Evolutionary conservation across 768 basidiomycete genomes (phyloP).

Genomic region (Podaxis sp.): DNA sequence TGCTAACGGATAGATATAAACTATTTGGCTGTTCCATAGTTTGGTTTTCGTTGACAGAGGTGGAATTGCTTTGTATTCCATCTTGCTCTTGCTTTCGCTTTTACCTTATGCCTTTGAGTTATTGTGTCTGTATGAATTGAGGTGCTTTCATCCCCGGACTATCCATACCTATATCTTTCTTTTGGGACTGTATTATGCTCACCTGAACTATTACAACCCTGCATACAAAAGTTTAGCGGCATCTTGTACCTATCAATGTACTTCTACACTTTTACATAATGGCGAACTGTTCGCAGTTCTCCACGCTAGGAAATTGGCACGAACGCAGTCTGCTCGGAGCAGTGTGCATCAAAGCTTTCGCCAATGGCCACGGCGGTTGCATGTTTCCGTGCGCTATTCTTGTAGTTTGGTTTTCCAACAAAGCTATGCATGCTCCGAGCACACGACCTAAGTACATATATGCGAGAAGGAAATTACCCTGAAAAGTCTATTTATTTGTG

Average conservation of each 20-base stretch:
- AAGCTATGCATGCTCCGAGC: no score
- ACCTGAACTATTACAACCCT: neutral
- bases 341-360: no score
- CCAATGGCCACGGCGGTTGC: no score
- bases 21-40: neutral
- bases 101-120: neutral
- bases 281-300: neutral
- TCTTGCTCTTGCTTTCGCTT: neutral
- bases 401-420: no score
- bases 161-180: neutral
- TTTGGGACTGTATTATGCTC: neutral
- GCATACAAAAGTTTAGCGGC: neutral
- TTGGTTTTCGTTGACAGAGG: neutral
- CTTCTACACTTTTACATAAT: neutral
- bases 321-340: no score
- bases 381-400: no score
- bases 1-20: constrained; percentile 19
- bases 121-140: neutral
- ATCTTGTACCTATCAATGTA: neutral
- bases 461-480: neutral
- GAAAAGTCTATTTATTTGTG: neutral
- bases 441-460: neutral
- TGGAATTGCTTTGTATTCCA: neutral
- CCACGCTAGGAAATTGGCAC: no score
- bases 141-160: neutral